Evolutionary conservation across 139 green algal genomes (phyloP), one percentile per base, ranked within the genome.

Genomic region (Chlorella sorokiniana): DNA sequence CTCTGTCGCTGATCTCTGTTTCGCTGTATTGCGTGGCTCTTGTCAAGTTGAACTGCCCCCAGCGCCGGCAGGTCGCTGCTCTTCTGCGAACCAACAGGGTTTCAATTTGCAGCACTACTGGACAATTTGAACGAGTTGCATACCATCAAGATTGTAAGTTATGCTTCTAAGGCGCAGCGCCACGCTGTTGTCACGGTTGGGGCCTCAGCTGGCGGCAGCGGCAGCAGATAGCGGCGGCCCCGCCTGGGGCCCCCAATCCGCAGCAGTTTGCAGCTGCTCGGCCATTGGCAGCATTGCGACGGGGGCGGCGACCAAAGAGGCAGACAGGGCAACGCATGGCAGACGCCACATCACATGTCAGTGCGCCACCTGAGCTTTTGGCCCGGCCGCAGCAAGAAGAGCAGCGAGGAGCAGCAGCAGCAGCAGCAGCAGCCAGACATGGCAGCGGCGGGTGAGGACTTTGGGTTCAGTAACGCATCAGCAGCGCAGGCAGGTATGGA

Each of bases 351-450:
- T 25, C 38, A 79, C 38, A 33, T 41, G 7, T n/a, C 25, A 3
- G 54, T 69, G 37, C 72, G 69, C 29, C 40, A 73, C 62, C 9
- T 85, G 25, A 82, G 71, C 38, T 14, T 85, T 27, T 82, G 77
- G 69, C 73, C 81, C 40, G 69, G 69, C 44, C 40, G 51, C 63
- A 52, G 74, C 42, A 84, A 45, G 31, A 48, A 56, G 3, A 41
- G 23, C 61, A 22, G 38, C 22, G 40, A 8, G 35, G 38, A 23
- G 27, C 77, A 29, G 37, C n/a, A n/a, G n/a, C n/a, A n/a, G n/a
- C n/a, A n/a, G n/a, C n/a, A n/a, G n/a, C n/a, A n/a, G n/a, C n/a
- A n/a, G n/a, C n/a, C n/a, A n/a, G n/a, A n/a, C n/a, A n/a, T 42
- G n/a, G 44, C 70, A 29, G 70, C 70, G 31, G 70, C n/a, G 4